Conservation (phyloP, 768 basidiomycete genomes). For the Chalciporus chontae region DNA sequence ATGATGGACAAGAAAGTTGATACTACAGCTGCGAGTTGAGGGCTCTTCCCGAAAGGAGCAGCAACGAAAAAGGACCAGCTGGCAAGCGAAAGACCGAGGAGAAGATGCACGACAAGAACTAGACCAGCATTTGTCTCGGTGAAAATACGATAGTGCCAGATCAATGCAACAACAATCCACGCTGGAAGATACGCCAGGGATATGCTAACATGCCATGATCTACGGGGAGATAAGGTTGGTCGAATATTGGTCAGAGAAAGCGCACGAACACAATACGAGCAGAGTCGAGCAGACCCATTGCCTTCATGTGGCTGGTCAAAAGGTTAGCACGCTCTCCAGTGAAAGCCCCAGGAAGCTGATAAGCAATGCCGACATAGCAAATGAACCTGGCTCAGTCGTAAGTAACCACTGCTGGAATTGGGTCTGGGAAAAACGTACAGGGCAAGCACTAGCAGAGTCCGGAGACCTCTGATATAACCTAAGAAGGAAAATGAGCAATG, state of each 20-base stretch:
- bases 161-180: constrained; percentile 64
- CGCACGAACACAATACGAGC: constrained; percentile 55
- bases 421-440: constrained; percentile 41
- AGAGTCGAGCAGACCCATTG: constrained; percentile 73
- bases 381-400: constrained; percentile 46
- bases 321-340: constrained; percentile 60
- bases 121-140: constrained; percentile 53
- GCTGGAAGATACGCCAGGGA: constrained; percentile 70
- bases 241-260: neutral
- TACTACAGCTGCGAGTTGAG: constrained; percentile 65
- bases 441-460: constrained; percentile 61
- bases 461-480: constrained; percentile 64
- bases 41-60: constrained; percentile 67
- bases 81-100: constrained; percentile 64
- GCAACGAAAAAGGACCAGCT: constrained; percentile 72
- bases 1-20: constrained; percentile 64
- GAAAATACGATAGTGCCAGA: constrained; percentile 71
- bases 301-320: constrained; percentile 71
- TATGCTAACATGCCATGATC: constrained; percentile 64
- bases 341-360: constrained; percentile 73
- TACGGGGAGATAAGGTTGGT: constrained; percentile 9
- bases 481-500: constrained; percentile 2
- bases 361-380: constrained; percentile 68
- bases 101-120: constrained; percentile 59
- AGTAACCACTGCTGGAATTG: neutral